phyloP scores from a whole-genome alignment of 23 red algal genomes.

The Gracilaria vermiculophylla region DNA sequence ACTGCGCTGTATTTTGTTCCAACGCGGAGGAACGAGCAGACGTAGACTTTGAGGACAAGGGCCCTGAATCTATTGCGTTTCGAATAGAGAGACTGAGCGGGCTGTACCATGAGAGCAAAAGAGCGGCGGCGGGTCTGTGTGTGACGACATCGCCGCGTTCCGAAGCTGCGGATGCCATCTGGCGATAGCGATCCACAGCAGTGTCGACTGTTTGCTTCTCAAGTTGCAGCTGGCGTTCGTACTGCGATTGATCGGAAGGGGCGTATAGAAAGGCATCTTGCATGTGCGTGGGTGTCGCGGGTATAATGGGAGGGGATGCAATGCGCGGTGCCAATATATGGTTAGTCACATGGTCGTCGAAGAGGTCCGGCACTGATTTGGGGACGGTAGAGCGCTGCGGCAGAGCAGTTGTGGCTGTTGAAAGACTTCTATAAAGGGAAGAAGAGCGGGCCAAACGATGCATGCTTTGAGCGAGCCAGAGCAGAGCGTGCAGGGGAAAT shows the following conservation, averaged over 20 bases:
- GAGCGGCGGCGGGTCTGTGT: constrained; percentile 44
- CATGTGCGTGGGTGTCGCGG: not conserved
- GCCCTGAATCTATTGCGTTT: not conserved
- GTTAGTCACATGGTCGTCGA: constrained; percentile 42
- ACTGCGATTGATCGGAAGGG: constrained; percentile 14
- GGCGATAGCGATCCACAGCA: constrained; percentile 67
- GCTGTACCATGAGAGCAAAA: constrained; percentile 72
- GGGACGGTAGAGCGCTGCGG: not conserved
- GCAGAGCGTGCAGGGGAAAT: too few relatives aligned
- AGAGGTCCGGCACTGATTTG: not conserved
- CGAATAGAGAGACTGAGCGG: constrained; percentile 63
- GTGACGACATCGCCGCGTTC: constrained; percentile 75
- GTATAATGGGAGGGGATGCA: not conserved
- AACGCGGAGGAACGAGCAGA: not conserved
- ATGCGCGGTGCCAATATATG: constrained; percentile 15
- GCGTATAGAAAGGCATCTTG: constrained; percentile 14
- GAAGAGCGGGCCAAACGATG: constrained; percentile 1
- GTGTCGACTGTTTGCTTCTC: constrained; percentile 56
- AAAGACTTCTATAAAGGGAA: not conserved
- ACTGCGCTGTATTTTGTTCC: not conserved
- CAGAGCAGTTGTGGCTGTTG: not conserved
- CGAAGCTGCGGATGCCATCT: constrained; percentile 40
- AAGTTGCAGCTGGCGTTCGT: constrained; percentile 59
- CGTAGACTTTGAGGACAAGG: not conserved
- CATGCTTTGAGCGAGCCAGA: not conserved